Percentiles rank a stretch among this genome's conserved stretches.
These are phyloP conservation scores for Termitomyces sp. DNA, from an alignment of 768 basidiomycete genomes.

Conservation along the genomic window DNA sequence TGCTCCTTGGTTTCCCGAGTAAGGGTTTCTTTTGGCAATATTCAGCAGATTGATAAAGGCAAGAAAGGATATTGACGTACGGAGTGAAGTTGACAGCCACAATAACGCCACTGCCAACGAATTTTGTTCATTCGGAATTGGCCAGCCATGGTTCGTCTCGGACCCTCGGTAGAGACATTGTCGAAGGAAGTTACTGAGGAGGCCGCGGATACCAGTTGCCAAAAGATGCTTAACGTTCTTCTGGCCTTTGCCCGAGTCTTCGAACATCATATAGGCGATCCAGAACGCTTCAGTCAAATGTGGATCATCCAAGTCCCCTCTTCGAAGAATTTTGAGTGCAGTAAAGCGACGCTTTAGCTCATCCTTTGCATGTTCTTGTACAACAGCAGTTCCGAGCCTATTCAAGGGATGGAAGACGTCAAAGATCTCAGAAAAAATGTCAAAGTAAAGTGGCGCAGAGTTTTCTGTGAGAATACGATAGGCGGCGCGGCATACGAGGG, in stretches of 20 bases:
- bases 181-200: constrained; percentile 36
- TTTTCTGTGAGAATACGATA: constrained; percentile 19
- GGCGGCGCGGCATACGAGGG: constrained; percentile 28
- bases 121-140: constrained; percentile 38
- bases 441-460: constrained; percentile 27
- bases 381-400: constrained; percentile 26
- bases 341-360: constrained; percentile 43
- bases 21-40: constrained; percentile 25
- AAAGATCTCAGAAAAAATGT: constrained; percentile 43
- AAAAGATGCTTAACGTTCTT: constrained; percentile 43
- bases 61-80: constrained; percentile 21
- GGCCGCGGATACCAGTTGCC: constrained; percentile 35
- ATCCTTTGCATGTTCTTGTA: constrained; percentile 27
- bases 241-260: constrained; percentile 43
- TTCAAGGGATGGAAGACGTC: constrained; percentile 37
- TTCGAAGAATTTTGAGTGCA: constrained; percentile 41
- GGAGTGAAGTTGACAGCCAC: constrained; percentile 40
- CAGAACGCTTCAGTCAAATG: constrained; percentile 41
- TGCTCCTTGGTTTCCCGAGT: constrained; percentile 27
- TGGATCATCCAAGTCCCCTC: constrained; percentile 28
- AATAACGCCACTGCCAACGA: constrained; percentile 41
- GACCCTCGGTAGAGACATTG: constrained; percentile 33
- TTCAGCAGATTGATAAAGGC: constrained; percentile 2
- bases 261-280: constrained; percentile 52
- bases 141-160: constrained; percentile 41